These are phyloP conservation scores for Aspergillus tanneri DNA, from an alignment of 2,329 filamentous ascomycete species.

Conservation along the genomic window DNA sequence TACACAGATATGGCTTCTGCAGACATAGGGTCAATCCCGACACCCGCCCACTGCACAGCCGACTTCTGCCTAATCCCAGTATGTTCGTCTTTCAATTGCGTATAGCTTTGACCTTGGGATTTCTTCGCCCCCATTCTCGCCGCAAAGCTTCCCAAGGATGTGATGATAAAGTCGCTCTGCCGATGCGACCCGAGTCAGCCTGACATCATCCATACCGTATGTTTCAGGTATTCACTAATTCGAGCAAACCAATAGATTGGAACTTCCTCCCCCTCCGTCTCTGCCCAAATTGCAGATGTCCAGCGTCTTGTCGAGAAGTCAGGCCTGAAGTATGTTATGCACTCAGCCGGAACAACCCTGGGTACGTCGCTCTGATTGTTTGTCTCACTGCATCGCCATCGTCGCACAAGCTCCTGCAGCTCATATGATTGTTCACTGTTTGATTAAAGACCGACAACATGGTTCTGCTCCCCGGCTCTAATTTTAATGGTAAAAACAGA, in stretches of 20 bases:
- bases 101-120: neutral
- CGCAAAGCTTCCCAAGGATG: too few relatives aligned
- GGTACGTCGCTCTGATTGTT: slow-evolving; percentile 55
- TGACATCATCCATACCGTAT: neutral
- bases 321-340: slow-evolving; percentile 82
- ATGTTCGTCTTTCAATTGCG: slow-evolving; percentile 30
- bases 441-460: neutral
- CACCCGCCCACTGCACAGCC: slow-evolving; percentile 74
- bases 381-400: slow-evolving; percentile 2
- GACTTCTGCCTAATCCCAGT: slow-evolving; percentile 91
- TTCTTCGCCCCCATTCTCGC: neutral
- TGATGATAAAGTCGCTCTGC: neutral
- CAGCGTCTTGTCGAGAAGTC: slow-evolving; percentile 80
- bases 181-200: neutral
- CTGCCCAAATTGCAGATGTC: slow-evolving; percentile 81
- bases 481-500: slow-evolving; percentile 57
- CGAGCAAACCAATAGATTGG: slow-evolving; percentile 61
- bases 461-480: neutral
- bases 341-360: slow-evolving; percentile 89
- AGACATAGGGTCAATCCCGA: slow-evolving; percentile 43
- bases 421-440: neutral
- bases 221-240: neutral
- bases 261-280: slow-evolving; percentile 72
- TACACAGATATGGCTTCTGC: slow-evolving; percentile 19
- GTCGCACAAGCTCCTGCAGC: slow-evolving; percentile 1